These are phyloP conservation scores for Platanthera guangdongensis DNA, from an alignment of 106 monocot species.

Conservation along the genomic window DNA sequence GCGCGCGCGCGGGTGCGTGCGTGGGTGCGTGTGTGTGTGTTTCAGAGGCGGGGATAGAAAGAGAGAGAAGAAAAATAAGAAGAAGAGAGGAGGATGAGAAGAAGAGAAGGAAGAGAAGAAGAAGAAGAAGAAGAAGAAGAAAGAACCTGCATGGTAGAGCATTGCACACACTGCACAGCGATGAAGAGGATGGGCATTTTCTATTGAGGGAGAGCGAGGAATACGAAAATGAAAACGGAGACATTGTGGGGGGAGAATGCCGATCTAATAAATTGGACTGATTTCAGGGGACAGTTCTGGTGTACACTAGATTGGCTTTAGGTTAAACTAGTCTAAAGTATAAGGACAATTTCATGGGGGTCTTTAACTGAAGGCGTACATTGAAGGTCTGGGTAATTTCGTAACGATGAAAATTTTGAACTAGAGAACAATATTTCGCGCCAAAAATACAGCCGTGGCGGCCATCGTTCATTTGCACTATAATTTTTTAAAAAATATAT, in stretches of 20 bases:
- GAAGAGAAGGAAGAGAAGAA: background rate
- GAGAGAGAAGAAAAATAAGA: too few species aligned
- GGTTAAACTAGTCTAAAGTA: background rate
- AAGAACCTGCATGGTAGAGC: constrained; percentile 50
- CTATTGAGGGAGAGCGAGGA: background rate
- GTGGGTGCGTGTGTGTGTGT: too few species aligned
- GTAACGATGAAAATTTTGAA: background rate
- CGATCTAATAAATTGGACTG: background rate
- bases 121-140: constrained; percentile 2
- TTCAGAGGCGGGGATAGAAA: background rate
- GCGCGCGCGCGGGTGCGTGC: too few species aligned
- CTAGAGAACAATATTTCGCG: background rate
- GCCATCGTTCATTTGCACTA: background rate
- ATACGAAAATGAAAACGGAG: background rate
- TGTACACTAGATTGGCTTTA: background rate
- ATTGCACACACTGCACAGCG: constrained; percentile 40
- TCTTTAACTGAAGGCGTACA: background rate
- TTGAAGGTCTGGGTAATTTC: background rate
- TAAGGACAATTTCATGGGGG: background rate
- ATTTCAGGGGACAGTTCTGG: background rate
- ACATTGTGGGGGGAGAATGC: background rate
- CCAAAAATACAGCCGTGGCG: background rate
- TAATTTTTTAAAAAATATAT: too few species aligned
- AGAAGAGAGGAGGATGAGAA: background rate
- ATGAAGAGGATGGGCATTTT: constrained; percentile 31